Percentiles rank a stretch among this genome's conserved stretches.
Conservation (phyloP, 163 green algal species). For the Trebouxia gelatinosa region DNA sequence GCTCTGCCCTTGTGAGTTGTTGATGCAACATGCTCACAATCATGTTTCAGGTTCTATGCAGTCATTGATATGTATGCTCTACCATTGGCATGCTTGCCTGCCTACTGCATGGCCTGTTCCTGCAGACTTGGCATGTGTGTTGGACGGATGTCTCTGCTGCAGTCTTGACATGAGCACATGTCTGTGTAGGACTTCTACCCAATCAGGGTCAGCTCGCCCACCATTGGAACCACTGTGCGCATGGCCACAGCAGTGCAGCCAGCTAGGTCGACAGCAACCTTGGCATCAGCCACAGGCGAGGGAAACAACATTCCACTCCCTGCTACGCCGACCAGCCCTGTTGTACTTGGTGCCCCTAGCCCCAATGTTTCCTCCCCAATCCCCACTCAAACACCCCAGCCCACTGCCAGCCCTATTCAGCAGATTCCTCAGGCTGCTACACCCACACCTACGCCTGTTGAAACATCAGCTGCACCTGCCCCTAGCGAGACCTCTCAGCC, state of each 20-base stretch:
- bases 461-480: not conserved
- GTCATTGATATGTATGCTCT: not conserved
- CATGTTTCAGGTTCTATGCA: not conserved
- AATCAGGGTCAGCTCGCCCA: conserved; percentile 17
- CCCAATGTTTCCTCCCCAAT: not conserved
- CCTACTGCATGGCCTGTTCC: not conserved
- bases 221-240: not conserved
- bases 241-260: not conserved
- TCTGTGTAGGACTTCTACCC: conserved; percentile 25
- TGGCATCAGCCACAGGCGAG: conserved; percentile 8
- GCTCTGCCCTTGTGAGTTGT: not conserved
- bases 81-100: not conserved
- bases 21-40: not conserved
- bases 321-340: not conserved
- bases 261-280: not conserved
- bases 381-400: not conserved
- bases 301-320: not conserved
- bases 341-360: too few species aligned
- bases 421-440: not conserved
- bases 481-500: not conserved
- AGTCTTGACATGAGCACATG: too few species aligned
- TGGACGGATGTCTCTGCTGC: too few species aligned
- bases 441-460: not conserved
- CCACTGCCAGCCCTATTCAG: not conserved
- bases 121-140: not conserved